Evolutionary conservation across 768 basidiomycete species (phyloP), one percentile per base, ranked within the genome.

Genomic region (Agrocybe praecox): DNA sequence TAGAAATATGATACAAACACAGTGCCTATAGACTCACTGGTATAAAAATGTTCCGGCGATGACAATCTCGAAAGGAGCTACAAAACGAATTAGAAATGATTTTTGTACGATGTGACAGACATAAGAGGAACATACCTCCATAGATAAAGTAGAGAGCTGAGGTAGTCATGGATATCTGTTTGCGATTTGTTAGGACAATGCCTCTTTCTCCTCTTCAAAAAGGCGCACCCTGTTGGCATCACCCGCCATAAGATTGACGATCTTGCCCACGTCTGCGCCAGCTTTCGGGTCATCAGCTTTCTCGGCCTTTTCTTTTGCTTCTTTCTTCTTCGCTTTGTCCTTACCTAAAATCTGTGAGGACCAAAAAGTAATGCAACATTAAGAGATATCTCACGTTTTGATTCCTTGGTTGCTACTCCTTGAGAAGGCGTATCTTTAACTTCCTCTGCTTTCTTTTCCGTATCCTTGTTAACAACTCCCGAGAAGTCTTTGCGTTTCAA

Each of bases 211-310:
- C 36, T 42, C 48, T 42, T 23, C n/a, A 19, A 44, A 4, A 15
- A 24, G 15, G 67, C 72, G 36, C 46, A 83, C 79, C 47, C 79
- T 73, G 64, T 86, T 88, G 2, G 87, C 85, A 67, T 93, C 91
- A 7, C 83, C 85, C 14, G 90, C 86, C 92, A 96, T 96, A 33
- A 95, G 72, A 61, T 93, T 92, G 53, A 95, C 91, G 51, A 96
- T 92, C 69, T 95, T 94, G 12, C 94, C 94, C 12, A 90, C 79
- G 67, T 94, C 90, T 8, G 94, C 94, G 15, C 92, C 90, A 0
- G 88, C 82, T 62, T 84, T 88, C 1, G 86, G 83, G 26, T 90
- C 80, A 45, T 80, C 78, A 17, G 72, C 76, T 62, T 72, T 76
- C 10, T 69, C 73, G 24, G 69, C 69, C 45, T 72, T 75, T 53